These are phyloP conservation scores for Friedmanniomyces endolithicus DNA, from an alignment of 495 filamentous ascomycete genomes.

Conservation along the genomic window DNA sequence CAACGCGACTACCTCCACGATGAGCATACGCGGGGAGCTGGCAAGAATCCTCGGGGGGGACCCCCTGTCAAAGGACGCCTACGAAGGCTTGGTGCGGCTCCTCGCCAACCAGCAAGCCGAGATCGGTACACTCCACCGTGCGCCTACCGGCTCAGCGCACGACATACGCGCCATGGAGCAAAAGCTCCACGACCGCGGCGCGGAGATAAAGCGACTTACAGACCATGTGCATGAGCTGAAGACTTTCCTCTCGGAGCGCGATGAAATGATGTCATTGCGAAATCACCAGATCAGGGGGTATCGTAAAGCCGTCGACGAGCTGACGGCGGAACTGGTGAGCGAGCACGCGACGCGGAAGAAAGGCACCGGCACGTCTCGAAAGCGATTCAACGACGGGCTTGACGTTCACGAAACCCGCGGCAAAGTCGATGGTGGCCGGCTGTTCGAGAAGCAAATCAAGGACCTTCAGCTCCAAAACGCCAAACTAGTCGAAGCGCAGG, in stretches of 20 bases:
- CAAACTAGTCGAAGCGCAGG: neutral
- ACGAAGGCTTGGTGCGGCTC: neutral
- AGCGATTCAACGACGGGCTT: neutral
- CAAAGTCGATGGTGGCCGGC: neutral
- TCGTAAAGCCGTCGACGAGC: neutral
- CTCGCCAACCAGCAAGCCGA: neutral
- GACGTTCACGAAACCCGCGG: neutral
- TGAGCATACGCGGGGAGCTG: neutral
- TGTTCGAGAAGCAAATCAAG: constrained; percentile 2
- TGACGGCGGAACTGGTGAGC: neutral
- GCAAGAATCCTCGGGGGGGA: neutral
- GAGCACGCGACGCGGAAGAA: neutral
- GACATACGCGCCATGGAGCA: neutral
- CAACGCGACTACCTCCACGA: neutral
- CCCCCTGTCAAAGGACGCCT: neutral
- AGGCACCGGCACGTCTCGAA: neutral
- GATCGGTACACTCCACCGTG: no score
- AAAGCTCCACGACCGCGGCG: neutral
- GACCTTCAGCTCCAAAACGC: neutral
- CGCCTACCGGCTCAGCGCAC: neutral
- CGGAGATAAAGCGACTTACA: neutral
- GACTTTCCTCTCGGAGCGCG: neutral
- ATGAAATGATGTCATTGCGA: neutral
- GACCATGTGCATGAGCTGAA: neutral
- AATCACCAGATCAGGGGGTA: neutral